Evolutionary conservation across 805 yeast species (phyloP), one percentile per base, ranked within the genome.

Genomic region (Metschnikowia shivogae): DNA sequence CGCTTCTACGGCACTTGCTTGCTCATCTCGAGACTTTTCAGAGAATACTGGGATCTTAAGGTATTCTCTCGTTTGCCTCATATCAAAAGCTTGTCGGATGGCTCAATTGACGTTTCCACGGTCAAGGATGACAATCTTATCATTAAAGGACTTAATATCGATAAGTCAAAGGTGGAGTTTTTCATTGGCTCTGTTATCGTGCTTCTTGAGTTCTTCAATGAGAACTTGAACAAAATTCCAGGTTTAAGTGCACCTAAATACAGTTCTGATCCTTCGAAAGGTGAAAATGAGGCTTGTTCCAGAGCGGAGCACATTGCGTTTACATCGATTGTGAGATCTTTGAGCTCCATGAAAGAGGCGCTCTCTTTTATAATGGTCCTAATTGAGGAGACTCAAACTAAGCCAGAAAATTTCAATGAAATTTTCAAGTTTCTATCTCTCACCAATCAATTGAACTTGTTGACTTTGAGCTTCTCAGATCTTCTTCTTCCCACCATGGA

Each of bases 271-370:
- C 73, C 78, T 3, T 58, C 68, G 9, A 68, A 68, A 48, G 70
- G 72, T 47, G 79, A 74, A 65, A 79, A 68, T 35, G 92, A 86
- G 53, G 80, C 85, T 35, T 83, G 89, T 36, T 70, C 80, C 44
- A 90, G 93, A 64, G 96, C 96, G 1, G 99, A 93, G 61, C 89
- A 88, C 57, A 82, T 89, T 57, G 96, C 96, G 6, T 78, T 92
- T 52, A 81, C 82, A 24, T 81, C 97, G 0, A 67, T 93, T 32
- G 72, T 87, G 36, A 82, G 86, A 56, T 77, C 90, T 8, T 75
- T 90, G 45, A 80, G 78, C 44, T 81, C 88, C 6, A 81, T 89
- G 64, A 87, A 88, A 55, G 98, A 93, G 65, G 96, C 96, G 0
- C 71, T 92, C 28, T 89, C 97, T 1, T 93, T 93, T 61, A 70